Base-by-base conservation (phyloP, 2,329 filamentous ascomycete species). In the Pseudogymnoascus sp. region DNA sequence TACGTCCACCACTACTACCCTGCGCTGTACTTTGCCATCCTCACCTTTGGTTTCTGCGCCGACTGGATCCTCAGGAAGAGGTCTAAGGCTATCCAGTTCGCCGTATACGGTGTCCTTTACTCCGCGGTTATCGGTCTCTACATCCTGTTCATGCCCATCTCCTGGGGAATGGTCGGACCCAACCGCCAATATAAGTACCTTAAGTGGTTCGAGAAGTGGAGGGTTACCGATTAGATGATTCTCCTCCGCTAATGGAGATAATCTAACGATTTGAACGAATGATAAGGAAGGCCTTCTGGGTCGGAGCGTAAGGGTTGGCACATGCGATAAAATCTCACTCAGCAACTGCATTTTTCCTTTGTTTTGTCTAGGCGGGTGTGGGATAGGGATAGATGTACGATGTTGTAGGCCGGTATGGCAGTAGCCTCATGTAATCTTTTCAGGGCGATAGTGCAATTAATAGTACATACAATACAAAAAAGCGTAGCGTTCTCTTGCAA, bases 1-100 rank as follows among this genome's bases (percentile, higher is more conserved):
- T 99, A 99, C 72, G 94, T 99, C 61, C 94, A 99, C 76, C 94
- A 99, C 79, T 99, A 99, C 81, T 99, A 97, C 76, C 94, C 94
- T 9, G 94, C 94, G 8, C 84, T 99, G 9, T 99, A 97, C 80
- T 99, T 97, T 74, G 92, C 94, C 69, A 96, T 99, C 67, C 80
- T 99, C 52, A 85, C 84, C 13, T 85, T 92, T 65, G 93, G 92
- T 61, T 99, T 99, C 82, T 83, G 92, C 68, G 77, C 89, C 61
- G 92, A 97, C 75, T 97, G 90, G 87, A 80, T 87, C 65, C 84
- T 91, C 55, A 82, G 87, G 67, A 86, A 83, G 69, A 79, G 90
- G 66, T 82, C 80, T 68, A 83, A 83, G 71, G 77, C 75, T 42
- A 70, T 90, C 31, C 86, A 90, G 74, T 85, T 83, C 74, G 80